A percentile compares a stretch with the other conserved stretches of the same genome.
Conservation (phyloP, 495 filamentous ascomycete species). For the Penicillium cataractarum region DNA sequence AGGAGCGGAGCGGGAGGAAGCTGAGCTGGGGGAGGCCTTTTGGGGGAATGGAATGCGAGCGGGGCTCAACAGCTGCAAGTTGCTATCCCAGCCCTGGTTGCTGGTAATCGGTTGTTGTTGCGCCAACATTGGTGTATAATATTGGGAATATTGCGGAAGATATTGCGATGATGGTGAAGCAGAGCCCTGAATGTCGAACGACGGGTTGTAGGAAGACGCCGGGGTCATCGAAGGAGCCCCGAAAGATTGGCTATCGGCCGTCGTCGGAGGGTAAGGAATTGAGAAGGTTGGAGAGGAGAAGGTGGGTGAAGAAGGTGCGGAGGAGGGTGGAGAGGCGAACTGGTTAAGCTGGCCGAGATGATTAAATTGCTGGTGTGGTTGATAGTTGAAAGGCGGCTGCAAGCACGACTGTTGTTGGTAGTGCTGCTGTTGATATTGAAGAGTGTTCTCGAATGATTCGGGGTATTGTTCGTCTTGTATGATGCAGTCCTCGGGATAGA, state of each 20-base stretch:
- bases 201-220: constrained; percentile 48
- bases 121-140: constrained; percentile 49
- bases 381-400: constrained; percentile 45
- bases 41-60: constrained; percentile 43
- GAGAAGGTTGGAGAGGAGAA: constrained; percentile 50
- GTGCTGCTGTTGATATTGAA: constrained; percentile 32
- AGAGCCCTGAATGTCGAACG: constrained; percentile 41
- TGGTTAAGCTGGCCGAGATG: constrained; percentile 19
- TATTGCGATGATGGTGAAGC: constrained; percentile 40
- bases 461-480: constrained; percentile 53
- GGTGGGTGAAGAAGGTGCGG: constrained; percentile 44
- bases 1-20: constrained; percentile 38
- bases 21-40: constrained; percentile 39
- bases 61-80: constrained; percentile 46
- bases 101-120: constrained; percentile 43
- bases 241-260: constrained; percentile 39
- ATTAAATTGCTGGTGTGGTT: constrained; percentile 23
- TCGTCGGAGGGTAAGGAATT: constrained; percentile 34
- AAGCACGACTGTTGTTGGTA: constrained; percentile 27
- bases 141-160: constrained; percentile 37
- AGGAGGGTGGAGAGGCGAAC: constrained; percentile 47
- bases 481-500: constrained; percentile 41
- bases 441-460: constrained; percentile 37
- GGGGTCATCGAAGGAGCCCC: constrained; percentile 55
- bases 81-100: constrained; percentile 48